Evolutionary conservation across 1,284 basidiomycete species (phyloP), one percentile per base, ranked within the genome.

Genomic region (Ustilago sp.): DNA sequence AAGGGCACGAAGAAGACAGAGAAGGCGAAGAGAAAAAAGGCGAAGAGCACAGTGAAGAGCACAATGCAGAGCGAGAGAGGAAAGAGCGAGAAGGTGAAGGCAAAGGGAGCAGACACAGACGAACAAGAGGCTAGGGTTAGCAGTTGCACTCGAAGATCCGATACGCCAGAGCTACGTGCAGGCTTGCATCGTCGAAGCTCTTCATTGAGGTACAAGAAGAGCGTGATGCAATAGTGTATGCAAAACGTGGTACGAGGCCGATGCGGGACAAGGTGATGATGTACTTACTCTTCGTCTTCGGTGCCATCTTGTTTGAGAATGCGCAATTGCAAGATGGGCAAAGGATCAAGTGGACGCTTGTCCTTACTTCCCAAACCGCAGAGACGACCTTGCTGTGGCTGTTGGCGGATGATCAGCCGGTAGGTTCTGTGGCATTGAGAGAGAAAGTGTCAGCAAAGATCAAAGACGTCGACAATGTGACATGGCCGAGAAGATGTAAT

Each of bases 291-390:
- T 54, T 68, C 63, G 47, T 80, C 78, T 50, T 78, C 60, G 19
- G 43, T 57, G 19, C 71, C 71, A 13, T 81, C 63, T 13, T 59
- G 12, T 5, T 66, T 63, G 28, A 66, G 23, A 17, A 81, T 53
- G n/a, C 69, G 64, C 15, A 81, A 59, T 53, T 81, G 77, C 4
- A 81, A 41, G 63, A 81, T 81, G 1, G 80, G 80, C 28, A 81
- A 43, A 12, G 80, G 80, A 53, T 81, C 80, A 17, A 81, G 38
- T 6, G 78, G 77, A 12, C 80, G 63, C 43, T 76, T 73, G 53
- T 81, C 77, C 53, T 80, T 80, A 62, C 65, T 74, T 34, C 80
- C 77, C 8, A 81, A 66, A 2, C 74, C 78, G 39, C 77, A 77
- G 1, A 76, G 64, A 11, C 77, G 66, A 4, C 80, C 80, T 36